These are phyloP conservation scores for Lipomyces sp. DNA, from an alignment of 805 yeast genomes.

Conservation along the genomic window DNA sequence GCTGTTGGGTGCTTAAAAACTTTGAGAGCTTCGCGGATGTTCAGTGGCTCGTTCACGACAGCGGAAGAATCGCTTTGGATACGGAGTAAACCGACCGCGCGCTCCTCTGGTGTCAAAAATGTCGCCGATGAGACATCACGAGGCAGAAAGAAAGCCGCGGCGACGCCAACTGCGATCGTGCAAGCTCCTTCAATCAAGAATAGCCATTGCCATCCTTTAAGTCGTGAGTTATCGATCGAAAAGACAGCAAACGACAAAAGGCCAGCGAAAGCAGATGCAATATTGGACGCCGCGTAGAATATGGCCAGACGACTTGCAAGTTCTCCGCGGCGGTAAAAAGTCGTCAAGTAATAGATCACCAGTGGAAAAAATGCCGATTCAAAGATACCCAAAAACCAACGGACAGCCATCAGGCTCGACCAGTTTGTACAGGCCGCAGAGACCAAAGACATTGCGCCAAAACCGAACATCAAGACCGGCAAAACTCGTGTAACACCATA, in stretches of 20 bases:
- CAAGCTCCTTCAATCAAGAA: conserved; percentile 47
- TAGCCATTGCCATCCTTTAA: conserved; percentile 50
- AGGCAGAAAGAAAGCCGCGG: conserved; percentile 41
- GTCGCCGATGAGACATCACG: conserved; percentile 39
- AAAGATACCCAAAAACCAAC: conserved; percentile 51
- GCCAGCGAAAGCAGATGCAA: conserved; percentile 60
- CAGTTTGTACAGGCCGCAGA: conserved; percentile 44
- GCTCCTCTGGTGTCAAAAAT: conserved; percentile 45
- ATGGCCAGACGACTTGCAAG: conserved; percentile 49
- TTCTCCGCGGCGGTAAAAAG: conserved; percentile 49
- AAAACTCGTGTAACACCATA: conserved; percentile 46
- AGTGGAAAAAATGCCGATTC: conserved; percentile 47
- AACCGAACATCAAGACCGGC: conserved; percentile 46
- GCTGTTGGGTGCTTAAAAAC: conserved; percentile 48
- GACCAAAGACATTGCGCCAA: conserved; percentile 45
- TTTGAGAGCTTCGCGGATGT: conserved; percentile 43
- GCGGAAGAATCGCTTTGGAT: conserved; percentile 48
- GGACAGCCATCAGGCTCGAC: conserved; percentile 45
- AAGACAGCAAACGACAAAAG: conserved; percentile 51
- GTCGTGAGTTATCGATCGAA: conserved; percentile 40
- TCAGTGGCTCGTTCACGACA: conserved; percentile 39
- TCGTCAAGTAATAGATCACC: conserved; percentile 43
- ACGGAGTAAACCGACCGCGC: conserved; percentile 41
- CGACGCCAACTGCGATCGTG: conserved; percentile 36
- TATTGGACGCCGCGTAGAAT: conserved; percentile 51